Percentiles rank a stretch among this genome's conserved stretches.
phyloP scores from a whole-genome alignment of 2,329 filamentous ascomycete genomes.

The Neonectria punicea region DNA sequence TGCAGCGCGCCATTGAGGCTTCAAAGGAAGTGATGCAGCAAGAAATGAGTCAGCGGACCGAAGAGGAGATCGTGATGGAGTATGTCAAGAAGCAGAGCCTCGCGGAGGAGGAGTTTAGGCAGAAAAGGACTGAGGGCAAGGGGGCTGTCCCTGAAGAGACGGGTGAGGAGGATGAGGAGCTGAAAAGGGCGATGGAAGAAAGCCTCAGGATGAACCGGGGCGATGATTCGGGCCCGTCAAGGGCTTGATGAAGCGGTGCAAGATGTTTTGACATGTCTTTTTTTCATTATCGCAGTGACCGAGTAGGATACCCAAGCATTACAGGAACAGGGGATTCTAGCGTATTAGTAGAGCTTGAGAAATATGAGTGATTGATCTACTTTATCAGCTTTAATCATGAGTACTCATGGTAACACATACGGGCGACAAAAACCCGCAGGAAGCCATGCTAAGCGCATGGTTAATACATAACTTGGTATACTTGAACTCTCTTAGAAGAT shows the following conservation, averaged over 20 bases:
- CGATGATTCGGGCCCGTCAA: slow-evolving; percentile 41
- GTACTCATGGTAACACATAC: too few relatives aligned
- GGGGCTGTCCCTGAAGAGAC: slow-evolving; percentile 44
- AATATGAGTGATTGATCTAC: neutral
- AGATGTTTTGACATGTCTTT: slow-evolving; percentile 3
- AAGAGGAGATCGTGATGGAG: slow-evolving; percentile 78
- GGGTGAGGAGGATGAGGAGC: slow-evolving; percentile 64
- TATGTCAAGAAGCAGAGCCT: slow-evolving; percentile 81
- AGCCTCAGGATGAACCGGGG: slow-evolving; percentile 58
- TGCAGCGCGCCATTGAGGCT: slow-evolving; percentile 54
- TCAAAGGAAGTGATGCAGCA: slow-evolving; percentile 54
- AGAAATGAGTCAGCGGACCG: slow-evolving; percentile 58
- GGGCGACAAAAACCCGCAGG: too few relatives aligned
- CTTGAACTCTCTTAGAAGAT: too few relatives aligned
- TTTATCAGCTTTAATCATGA: neutral
- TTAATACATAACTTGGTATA: too few relatives aligned
- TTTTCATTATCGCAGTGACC: neutral
- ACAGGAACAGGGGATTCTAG: neutral
- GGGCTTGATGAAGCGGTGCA: slow-evolving; percentile 21
- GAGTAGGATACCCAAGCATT: slow-evolving; percentile 17
- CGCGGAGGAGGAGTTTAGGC: slow-evolving; percentile 69
- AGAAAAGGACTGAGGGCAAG: slow-evolving; percentile 48
- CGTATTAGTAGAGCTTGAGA: neutral
- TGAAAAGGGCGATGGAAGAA: slow-evolving; percentile 64
- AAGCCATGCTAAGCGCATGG: too few relatives aligned